Conservation (phyloP, 805 yeast genomes). For the Saccharomycopsis amapae region DNA sequence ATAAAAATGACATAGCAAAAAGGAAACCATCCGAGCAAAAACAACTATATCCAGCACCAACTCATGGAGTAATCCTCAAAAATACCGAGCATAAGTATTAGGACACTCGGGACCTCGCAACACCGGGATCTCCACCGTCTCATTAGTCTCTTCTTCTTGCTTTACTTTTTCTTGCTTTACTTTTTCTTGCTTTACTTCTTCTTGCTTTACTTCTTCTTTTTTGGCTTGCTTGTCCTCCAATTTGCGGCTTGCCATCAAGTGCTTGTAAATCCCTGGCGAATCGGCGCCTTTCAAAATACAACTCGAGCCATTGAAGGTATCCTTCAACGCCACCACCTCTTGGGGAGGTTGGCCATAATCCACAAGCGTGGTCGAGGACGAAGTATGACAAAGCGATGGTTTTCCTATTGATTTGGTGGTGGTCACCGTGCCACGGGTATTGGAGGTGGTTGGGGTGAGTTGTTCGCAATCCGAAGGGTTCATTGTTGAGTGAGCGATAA, state of each 20-base stretch:
- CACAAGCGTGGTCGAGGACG: constrained; percentile 2
- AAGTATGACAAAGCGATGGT: too few species aligned
- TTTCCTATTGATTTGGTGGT: too few species aligned
- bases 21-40: too few species aligned
- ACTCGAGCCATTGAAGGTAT: constrained; percentile 5
- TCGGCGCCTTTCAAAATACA: constrained; percentile 13
- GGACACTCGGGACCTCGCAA: constrained; percentile 21
- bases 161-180: background rate
- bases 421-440: too few species aligned
- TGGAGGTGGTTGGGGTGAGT: too few species aligned
- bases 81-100: constrained; percentile 16
- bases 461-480: too few species aligned
- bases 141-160: background rate
- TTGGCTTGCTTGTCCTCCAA: background rate
- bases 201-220: background rate
- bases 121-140: constrained; percentile 9
- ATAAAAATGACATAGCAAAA: too few species aligned
- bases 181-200: too few species aligned
- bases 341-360: background rate
- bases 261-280: constrained; percentile 17
- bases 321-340: constrained; percentile 8
- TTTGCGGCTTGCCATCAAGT: background rate
- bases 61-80: background rate
- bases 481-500: too few species aligned
- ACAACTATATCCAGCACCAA: too few species aligned